Evolutionary conservation across 2,329 filamentous ascomycete genomes (phyloP), one percentile per base, ranked within the genome.

Genomic region (Dendrostoma leiphaemia): DNA sequence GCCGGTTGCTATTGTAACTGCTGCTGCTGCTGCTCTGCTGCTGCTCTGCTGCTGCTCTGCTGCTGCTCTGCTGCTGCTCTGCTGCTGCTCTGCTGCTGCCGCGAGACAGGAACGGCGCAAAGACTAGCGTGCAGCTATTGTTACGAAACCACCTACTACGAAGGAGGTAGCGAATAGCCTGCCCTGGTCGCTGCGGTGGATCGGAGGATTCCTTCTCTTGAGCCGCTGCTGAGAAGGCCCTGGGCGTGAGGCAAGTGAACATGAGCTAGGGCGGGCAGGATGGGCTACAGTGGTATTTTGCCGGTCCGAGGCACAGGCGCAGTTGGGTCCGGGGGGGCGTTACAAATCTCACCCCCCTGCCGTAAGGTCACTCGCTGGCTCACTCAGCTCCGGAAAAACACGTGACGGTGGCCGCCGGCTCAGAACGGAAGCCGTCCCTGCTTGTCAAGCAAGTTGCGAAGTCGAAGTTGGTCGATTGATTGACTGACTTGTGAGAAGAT

Each of bases 321-420:
- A n/a, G n/a, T n/a, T n/a, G n/a, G n/a, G n/a, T n/a, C n/a, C n/a
- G n/a, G n/a, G n/a, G n/a, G n/a, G n/a, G n/a, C n/a, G n/a, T n/a
- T n/a, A n/a, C n/a, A n/a, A n/a, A n/a, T n/a, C n/a, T n/a, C n/a
- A n/a, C n/a, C n/a, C n/a, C 54, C 53, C 44, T 38, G 38, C 49
- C 44, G 54, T 53, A 38, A 44, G 40, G 19, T 3, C 38, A 29
- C 29, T 29, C 6, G 29, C 29, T 15, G 5, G 21, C 31, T 17
- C n/a, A 4, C 23, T 10, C 24, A 24, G 15, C n/a, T n/a, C 48
- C 23, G 26, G 40, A 23, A 34, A 44, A 43, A n/a, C 54, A 56
- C 54, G 54, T 57, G 48, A 54, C 47, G 38, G 51, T n/a, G 12
- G 28, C 34, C 29, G 51, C 55, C 48, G 52, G 40, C 47, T 34